These are phyloP conservation scores for barley (Hordeum vulgare) DNA, from an alignment of 176 grass and related monocot genomes.

Conservation along the genomic window MorexV3_pseudomolecules_assembly NC_058522.1:578113113-578113612, in stretches of 20 bases:
- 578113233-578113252: conserved; percentile 90
- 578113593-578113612: not conserved
- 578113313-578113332: conserved; percentile 56
- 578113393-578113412: not conserved
- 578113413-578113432: conserved; percentile 2
- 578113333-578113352: conserved; percentile 97
- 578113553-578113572: conserved; percentile 21
- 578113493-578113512: not conserved
- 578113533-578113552: conserved; percentile 23
- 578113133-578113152: conserved; percentile 1
- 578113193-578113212: not conserved
- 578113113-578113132: conserved; percentile 81
- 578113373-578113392: not conserved
- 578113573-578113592: conserved; percentile 15
- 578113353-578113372: conserved; percentile 41
- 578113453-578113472: conserved; percentile 13
- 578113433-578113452: conserved; percentile 42
- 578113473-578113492: not conserved
- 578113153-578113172: not conserved
- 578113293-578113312: conserved; percentile 84
- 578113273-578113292: conserved; percentile 63
- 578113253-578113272: conserved; percentile 72
- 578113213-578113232: conserved; percentile 88
- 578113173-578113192: not conserved
- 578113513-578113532: conserved; percentile 14